Evolutionary conservation across 78 protist species (phyloP).

Genomic region (Dictyostelium purpureum): DNA sequence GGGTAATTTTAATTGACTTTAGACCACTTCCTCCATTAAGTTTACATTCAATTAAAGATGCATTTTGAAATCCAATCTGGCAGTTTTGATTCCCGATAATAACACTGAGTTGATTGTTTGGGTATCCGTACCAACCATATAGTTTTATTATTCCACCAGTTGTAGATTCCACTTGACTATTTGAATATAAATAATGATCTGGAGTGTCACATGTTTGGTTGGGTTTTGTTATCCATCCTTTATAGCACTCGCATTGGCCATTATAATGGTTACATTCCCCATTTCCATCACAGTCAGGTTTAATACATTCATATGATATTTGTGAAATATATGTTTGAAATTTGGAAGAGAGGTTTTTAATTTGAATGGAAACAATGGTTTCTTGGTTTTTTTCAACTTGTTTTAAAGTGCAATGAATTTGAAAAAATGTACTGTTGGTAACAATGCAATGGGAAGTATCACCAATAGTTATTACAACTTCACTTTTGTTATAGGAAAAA

Average conservation of each 20-base stretch:
- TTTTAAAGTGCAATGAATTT: no score
- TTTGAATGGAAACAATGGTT: no score
- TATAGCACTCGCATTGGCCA: background rate
- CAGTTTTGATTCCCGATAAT: background rate
- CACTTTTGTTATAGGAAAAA: background rate
- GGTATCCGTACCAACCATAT: background rate
- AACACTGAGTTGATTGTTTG: background rate
- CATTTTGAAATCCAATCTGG: no score
- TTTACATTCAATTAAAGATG: background rate
- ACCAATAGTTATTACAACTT: background rate
- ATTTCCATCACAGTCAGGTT: slow-evolving; percentile 3
- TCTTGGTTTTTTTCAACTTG: no score
- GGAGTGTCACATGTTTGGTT: background rate
- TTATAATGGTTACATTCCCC: background rate
- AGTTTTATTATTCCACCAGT: background rate
- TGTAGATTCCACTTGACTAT: background rate
- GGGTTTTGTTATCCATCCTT: background rate
- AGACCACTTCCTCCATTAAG: background rate
- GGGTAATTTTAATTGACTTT: background rate
- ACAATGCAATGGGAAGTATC: no score
- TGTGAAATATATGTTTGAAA: no score
- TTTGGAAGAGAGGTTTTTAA: no score
- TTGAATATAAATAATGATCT: background rate
- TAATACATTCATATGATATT: no score
- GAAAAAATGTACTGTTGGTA: no score